Conservation (phyloP, 129 eudicot species). For the Tanacetum coccineum region DNA sequence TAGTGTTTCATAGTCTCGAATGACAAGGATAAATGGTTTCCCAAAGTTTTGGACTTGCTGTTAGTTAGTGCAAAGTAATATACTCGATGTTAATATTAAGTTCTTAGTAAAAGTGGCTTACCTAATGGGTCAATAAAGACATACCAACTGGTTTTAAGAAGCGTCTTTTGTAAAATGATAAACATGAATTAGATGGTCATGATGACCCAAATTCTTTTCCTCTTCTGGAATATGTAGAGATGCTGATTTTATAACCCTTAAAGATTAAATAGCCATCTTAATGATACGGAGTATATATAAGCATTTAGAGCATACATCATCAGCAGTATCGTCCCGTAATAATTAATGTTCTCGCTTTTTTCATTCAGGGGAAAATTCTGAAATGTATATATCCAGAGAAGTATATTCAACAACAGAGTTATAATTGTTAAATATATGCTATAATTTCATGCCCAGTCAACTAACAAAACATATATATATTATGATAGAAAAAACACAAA, state of each 20-base stretch:
- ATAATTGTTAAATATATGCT: too few relatives aligned
- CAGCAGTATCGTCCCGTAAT: slow-evolving; percentile 90
- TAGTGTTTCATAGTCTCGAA: slow-evolving; percentile 73
- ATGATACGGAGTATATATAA: not conserved
- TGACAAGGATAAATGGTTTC: slow-evolving; percentile 72
- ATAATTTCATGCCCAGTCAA: too few relatives aligned
- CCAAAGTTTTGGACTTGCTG: slow-evolving; percentile 76
- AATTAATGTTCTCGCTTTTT: too few relatives aligned
- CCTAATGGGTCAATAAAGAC: not conserved
- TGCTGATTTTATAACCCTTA: not conserved
- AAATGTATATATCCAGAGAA: too few relatives aligned
- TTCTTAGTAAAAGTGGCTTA: not conserved
- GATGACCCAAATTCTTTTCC: slow-evolving; percentile 67
- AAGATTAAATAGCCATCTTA: not conserved
- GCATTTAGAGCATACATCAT: slow-evolving; percentile 53
- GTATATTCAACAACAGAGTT: too few relatives aligned
- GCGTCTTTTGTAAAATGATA: slow-evolving; percentile 67
- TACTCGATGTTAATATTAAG: not conserved
- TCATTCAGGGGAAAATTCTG: too few relatives aligned
- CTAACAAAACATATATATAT: too few relatives aligned
- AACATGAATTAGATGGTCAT: slow-evolving; percentile 72
- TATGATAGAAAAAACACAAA: too few relatives aligned
- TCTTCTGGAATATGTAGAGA: slow-evolving; percentile 73
- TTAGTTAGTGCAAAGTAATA: slow-evolving; percentile 15
- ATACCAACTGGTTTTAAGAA: slow-evolving; percentile 57